Base-by-base conservation (phyloP, 371 early-diverging fungal species). In the Saksenaea oblongispora region DNA sequence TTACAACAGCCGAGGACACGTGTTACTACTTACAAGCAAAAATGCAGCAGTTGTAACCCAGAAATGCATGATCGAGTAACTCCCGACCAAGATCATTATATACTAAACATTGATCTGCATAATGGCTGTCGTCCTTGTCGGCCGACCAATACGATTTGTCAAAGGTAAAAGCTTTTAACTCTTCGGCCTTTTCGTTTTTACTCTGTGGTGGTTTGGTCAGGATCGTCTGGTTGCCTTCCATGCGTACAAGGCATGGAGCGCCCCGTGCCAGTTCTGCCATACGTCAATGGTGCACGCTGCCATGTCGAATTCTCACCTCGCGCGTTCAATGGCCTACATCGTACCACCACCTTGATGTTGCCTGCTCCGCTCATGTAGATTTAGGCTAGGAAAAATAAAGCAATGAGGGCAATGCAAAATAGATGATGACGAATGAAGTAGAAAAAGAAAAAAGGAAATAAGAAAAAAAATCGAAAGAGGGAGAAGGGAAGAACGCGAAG, bases 81-180 rank as follows among this genome's bases (percentile, higher is more conserved):
- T 89, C 90, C 17, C 72, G 79, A 26, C 95, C 95, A 36, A 95
- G 72, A 62, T 87, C 89, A 31, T 85, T 81, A 69, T 91, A 97
- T 4, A 97, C 85, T 14, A 66, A 74, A 53, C 87, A 72, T 67
- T 96, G 97, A 59, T 87, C 84, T 34, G 93, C 94, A 71, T 87
- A 91, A 54, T 72, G 61, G n/a, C 88, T 73, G 54, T 85, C 87
- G 34, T 64, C 72, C 54, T 85, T 81, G 67, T 89, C 87, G 41
- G 86, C 90, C 5, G 93, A 89, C 93, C 93, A 92, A 69, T 92
- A 95, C 35, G 90, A 91, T 56, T 90, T 82, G 76, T 95, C 95
- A 70, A 91, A 95, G 0, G 91, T 90, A 69, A 92, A 95, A 7
- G 89, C 72, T 63, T 89, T 89, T 41, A 75, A 64, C 55, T 80